Conservation (phyloP, 1,284 basidiomycete genomes). For the Phylloporus sp. region DNA sequence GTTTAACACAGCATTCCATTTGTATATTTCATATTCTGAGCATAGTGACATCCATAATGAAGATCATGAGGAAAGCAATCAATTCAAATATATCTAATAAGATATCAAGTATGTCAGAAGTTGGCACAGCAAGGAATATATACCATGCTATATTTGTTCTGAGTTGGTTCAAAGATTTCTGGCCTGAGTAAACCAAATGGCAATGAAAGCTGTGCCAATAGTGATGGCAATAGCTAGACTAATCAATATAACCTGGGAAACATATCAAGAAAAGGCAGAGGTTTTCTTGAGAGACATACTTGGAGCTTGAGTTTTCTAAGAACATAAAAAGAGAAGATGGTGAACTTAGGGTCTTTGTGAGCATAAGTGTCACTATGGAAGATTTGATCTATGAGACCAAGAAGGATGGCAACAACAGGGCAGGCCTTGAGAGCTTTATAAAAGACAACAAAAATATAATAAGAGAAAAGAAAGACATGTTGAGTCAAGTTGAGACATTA, state of each 20-base stretch:
- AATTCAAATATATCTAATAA: conserved; percentile 74
- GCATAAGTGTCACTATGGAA: conserved; percentile 41
- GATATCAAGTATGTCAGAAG: neutral
- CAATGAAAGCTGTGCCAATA: conserved; percentile 80
- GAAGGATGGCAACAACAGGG: conserved; percentile 87
- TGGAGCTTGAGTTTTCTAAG: conserved; percentile 68
- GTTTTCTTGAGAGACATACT: conserved; percentile 36
- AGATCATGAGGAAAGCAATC: conserved; percentile 84
- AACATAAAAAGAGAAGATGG: conserved; percentile 40
- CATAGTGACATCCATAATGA: conserved; percentile 80
- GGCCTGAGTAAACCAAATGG: conserved; percentile 82
- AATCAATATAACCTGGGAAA: conserved; percentile 66
- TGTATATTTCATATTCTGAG: conserved; percentile 78
- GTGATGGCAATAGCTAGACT: conserved; percentile 81
- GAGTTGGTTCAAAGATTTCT: conserved; percentile 71
- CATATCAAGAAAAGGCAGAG: neutral
- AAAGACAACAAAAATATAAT: conserved; percentile 84
- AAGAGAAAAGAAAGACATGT: conserved; percentile 69
- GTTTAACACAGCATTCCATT: conserved; percentile 89
- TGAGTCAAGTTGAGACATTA: no score
- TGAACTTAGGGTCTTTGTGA: conserved; percentile 1
- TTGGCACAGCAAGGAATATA: neutral
- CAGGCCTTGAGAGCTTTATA: conserved; percentile 89
- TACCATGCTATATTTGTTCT: conserved; percentile 77
- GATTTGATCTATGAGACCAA: conserved; percentile 85